These are phyloP conservation scores for Metarhizium album DNA, from an alignment of 2,329 filamentous ascomycete genomes.

Conservation along the genomic window DNA sequence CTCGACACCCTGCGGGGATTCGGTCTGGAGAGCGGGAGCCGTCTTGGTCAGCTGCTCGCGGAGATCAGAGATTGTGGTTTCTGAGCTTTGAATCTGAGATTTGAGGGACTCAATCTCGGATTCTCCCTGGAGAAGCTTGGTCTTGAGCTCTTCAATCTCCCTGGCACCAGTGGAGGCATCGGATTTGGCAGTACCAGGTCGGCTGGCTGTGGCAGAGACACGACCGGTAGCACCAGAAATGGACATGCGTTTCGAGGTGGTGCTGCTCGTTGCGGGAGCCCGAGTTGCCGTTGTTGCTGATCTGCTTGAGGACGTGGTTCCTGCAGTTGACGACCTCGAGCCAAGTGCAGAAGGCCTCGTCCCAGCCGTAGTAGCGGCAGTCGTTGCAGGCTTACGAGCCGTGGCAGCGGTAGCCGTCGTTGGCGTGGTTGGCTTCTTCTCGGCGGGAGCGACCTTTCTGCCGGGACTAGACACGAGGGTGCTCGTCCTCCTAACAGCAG, in stretches of 20 bases:
- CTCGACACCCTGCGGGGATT: constrained; percentile 24
- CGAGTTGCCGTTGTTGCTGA: constrained; percentile 23
- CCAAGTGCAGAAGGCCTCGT: constrained; percentile 24
- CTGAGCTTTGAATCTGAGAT: constrained; percentile 42
- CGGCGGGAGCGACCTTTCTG: constrained; percentile 22
- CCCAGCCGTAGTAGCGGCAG: constrained; percentile 23
- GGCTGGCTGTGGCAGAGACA: constrained; percentile 13
- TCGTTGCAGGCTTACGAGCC: constrained; percentile 23
- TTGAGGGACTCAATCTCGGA: constrained; percentile 46
- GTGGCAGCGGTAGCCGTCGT: constrained; percentile 20
- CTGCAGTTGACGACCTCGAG: constrained; percentile 18
- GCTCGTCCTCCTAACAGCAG: constrained; percentile 32
- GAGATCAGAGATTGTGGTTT: constrained; percentile 45
- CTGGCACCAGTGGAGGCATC: constrained; percentile 35
- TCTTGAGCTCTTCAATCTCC: constrained; percentile 49
- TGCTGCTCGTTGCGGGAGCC: constrained; percentile 27
- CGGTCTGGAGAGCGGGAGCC: constrained; percentile 25
- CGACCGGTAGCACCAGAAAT: constrained; percentile 25
- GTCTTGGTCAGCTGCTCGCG: constrained; percentile 38
- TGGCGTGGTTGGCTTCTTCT: constrained; percentile 25
- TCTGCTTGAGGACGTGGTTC: constrained; percentile 20
- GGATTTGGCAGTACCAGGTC: constrained; percentile 25
- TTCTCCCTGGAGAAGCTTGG: constrained; percentile 47
- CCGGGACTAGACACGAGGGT: constrained; percentile 29
- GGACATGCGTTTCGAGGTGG: constrained; percentile 48